Evolutionary conservation across 768 basidiomycete genomes (phyloP), one percentile per base, ranked within the genome.

Genomic region (Solioccasus polychromus): DNA sequence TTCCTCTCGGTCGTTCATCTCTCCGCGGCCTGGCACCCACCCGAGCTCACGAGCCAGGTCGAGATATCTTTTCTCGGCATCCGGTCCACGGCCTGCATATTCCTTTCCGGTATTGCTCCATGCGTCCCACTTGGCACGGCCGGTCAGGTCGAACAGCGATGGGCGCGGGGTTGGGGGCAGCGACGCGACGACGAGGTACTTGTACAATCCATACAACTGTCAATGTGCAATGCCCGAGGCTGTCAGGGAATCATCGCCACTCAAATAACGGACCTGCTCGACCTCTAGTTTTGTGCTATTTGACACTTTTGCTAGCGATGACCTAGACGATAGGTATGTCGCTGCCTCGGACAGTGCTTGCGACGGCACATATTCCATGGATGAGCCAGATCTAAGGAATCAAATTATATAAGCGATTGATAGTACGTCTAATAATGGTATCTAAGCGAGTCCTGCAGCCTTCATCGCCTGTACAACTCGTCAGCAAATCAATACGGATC

Each of bases 141-240:
- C 88, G 2, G 83, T 74, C 65, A 87, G 73, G 55, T 92, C 88
- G 61, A 92, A 87, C 32, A 92, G 69, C 18, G 80, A 83, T 3
- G 90, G 90, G 3, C 85, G 78, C 12, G 79, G 59, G 24, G 70
- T 72, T 30, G 67, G 71, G 11, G 89, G 90, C 5, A 65, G 62
- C 4, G 60, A 54, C 1, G 83, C 74, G 18, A 80, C 74, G 9
- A 83, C 89, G 17, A 89, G 63, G 62, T 71, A 78, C 63, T 92
- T 92, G 79, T 80, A 92, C 44, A 92, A 69, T 44, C 84, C 88
- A 65, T 92, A 92, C n/a, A 92, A 68, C 89, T 92, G 69, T 59
- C 59, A 47, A 57, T 12, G 51, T 60, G 45, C 44, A 58, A 60
- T 50, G 68, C 54, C 40, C 26, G n/a, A 37, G 42, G 19, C 48